Base-by-base conservation (phyloP, 1,284 basidiomycete species). In the Cerioporus squamosus region DNA sequence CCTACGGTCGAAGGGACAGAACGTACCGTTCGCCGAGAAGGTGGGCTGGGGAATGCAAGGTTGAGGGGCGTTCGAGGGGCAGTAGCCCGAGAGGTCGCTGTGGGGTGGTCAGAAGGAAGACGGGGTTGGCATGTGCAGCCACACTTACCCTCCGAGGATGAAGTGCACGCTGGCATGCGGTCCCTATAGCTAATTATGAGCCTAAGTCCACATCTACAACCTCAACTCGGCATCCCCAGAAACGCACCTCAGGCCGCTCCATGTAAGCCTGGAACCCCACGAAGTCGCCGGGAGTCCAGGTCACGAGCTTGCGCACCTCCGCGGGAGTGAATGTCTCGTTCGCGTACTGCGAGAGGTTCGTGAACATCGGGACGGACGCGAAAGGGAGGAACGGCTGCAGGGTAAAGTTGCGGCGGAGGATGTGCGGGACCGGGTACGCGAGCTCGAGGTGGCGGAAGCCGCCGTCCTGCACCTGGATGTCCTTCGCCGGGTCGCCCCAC, bases 381-480 rank as follows among this genome's bases (percentile, higher is more conserved):
- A 43, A 60, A 42, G 55, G 64, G 29, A 67, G 31, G 59, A 66
- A 74, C 20, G 74, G 73, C 55, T 70, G 69, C 10, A 72, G 67
- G 3, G 73, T 74, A 64, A 72, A 77, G 60, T 74, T 75, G 23
- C 76, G 70, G 23, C 75, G 73, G 18, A 76, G 49, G 40, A 62
- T 66, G 61, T 77, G 76, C 33, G 70, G 68, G 22, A 66, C 63
- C 17, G 76, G 75, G 54, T 77, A 77, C 1, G 71, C 63, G 20
- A 74, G 57, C 10, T 61, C 59, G 53, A 75, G 66, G 49, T 63
- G 59, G n/a, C 63, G 60, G 60, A 77, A 76, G 3, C 63, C 75
- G 29, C 76, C 76, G 51, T 73, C 66, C 1, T 66, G 61, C 9
- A 76, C 72, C 15, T 57, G 50, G 60, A 66, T 63, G 60, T 77